Evolutionary conservation across 2,329 filamentous ascomycete genomes (phyloP).

Genomic region (Conoideocrella luteorostrata): DNA sequence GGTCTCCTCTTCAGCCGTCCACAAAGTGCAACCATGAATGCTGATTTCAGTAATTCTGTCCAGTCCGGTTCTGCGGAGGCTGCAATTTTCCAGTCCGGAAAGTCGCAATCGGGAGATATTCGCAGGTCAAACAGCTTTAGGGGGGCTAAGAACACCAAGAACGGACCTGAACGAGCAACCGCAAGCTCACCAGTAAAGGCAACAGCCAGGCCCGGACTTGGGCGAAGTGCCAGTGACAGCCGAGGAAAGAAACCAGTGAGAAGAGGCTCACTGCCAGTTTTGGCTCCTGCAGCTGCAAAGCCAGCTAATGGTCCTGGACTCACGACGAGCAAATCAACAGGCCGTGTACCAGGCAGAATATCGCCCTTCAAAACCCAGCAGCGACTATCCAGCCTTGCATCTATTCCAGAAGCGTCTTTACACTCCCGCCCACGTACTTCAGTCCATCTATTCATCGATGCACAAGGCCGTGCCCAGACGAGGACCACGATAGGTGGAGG

Average conservation of each 20-base stretch:
- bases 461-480: slow-evolving; percentile 52
- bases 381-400: slow-evolving; percentile 45
- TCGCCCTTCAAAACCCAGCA: slow-evolving; percentile 48
- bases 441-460: slow-evolving; percentile 58
- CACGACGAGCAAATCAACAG: slow-evolving; percentile 27
- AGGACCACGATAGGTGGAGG: slow-evolving; percentile 42
- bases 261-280: slow-evolving; percentile 36
- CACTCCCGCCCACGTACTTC: slow-evolving; percentile 43
- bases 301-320: slow-evolving; percentile 23
- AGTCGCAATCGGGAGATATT: slow-evolving; percentile 20
- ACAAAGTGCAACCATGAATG: slow-evolving; percentile 40
- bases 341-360: slow-evolving; percentile 38
- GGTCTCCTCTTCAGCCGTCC: slow-evolving; percentile 51
- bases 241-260: slow-evolving; percentile 37
- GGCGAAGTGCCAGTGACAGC: slow-evolving; percentile 49
- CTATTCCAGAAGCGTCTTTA: slow-evolving; percentile 48
- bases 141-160: slow-evolving; percentile 33
- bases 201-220: slow-evolving; percentile 40
- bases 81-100: slow-evolving; percentile 19
- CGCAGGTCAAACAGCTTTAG: slow-evolving; percentile 41
- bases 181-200: slow-evolving; percentile 48
- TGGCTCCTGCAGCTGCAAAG: slow-evolving; percentile 38
- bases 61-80: slow-evolving; percentile 22
- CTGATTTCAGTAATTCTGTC: slow-evolving; percentile 25
- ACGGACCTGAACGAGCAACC: slow-evolving; percentile 33